A percentile compares a stretch with the other conserved stretches of the same genome.
Evolutionary conservation across 176 grass and related monocot genomes (phyloP).

Genomic region (Metroxylon sagu): DNA sequence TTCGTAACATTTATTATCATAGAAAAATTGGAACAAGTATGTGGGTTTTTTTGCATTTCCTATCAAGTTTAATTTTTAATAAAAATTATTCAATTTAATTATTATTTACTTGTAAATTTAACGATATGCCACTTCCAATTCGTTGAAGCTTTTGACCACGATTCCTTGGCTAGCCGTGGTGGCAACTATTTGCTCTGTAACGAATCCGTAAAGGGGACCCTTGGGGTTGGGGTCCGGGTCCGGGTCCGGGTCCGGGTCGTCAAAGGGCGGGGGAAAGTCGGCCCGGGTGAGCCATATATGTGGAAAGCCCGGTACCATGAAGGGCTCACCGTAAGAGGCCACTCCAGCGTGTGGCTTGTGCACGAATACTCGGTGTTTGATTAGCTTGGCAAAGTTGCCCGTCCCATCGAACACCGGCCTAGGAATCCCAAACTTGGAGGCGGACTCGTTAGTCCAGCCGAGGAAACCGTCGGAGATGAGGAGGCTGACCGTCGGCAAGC

Average conservation of each 20-base stretch:
- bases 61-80: too few species aligned
- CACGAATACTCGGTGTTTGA: too few species aligned
- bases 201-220: slow-evolving; percentile 27
- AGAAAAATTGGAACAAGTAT: too few species aligned
- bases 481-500: slow-evolving; percentile 2
- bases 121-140: slow-evolving; percentile 35
- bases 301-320: slow-evolving; percentile 18
- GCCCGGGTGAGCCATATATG: slow-evolving; percentile 22
- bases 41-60: too few species aligned
- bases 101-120: too few species aligned
- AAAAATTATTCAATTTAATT: too few species aligned
- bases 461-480: slow-evolving; percentile 22
- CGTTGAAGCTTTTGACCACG: slow-evolving; percentile 39
- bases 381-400: too few species aligned
- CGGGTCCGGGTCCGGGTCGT: slow-evolving; percentile 32
- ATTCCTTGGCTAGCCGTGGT: background rate
- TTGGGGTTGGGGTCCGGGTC: too few species aligned
- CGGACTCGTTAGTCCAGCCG: slow-evolving; percentile 14
- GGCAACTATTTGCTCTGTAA: background rate
- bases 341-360: slow-evolving; percentile 24
- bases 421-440: background rate
- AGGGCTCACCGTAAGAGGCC: slow-evolving; percentile 26
- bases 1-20: too few species aligned
- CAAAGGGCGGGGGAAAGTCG: slow-evolving; percentile 35
- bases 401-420: slow-evolving; percentile 4